Base-by-base conservation (phyloP, 768 basidiomycete genomes). In the Phylloporus rhodoxanthus region DNA sequence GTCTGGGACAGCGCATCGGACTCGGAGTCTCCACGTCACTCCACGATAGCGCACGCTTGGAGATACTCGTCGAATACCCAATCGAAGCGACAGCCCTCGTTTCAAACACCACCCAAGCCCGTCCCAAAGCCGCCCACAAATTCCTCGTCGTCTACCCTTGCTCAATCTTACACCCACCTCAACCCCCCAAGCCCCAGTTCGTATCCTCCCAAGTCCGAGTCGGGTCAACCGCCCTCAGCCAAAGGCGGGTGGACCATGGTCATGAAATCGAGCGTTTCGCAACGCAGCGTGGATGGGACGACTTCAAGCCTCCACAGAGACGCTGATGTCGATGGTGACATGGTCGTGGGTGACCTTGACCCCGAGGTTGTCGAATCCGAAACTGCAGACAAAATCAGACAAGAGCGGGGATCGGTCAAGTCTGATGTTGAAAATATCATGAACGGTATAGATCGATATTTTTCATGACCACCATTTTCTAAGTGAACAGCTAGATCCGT, bases 1-100 rank as follows among this genome's bases (percentile, higher is more conserved):
- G 87, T 80, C 40, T 91, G 88, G 88, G 88, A 91, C 69, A 85
- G 83, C 58, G 75, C 78, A 45, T 90, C 87, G 15, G 88, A 91
- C 69, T 82, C 82, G 40, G 87, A 87, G 67, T 82, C 79, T 47
- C 79, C 78, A 49, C 77, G 74, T 57, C 78, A 75, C 50, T 75
- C 76, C n/a, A 74, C 75, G 9, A 57, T 77, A 37, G 65, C 74
- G n/a, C 71, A 68, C 60, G 67, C 74, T 15, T 76, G 75, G 75
- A 71, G 55, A 59, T 54, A 69, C 62, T 56, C 61, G 55, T 48
- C 58, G 28, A 57, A 56, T 29, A 48, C 57, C 46, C 55, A 51
- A 46, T 50, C 55, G 17, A 61, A 50, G 55, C 68, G 55, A 25
- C 61, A 50, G 15, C 53, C 59, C 34, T 66, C 76, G 28, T 57